Evolutionary conservation across 1,139 yeast species (phyloP).

Genomic region (Petasospora rhodanensis): DNA sequence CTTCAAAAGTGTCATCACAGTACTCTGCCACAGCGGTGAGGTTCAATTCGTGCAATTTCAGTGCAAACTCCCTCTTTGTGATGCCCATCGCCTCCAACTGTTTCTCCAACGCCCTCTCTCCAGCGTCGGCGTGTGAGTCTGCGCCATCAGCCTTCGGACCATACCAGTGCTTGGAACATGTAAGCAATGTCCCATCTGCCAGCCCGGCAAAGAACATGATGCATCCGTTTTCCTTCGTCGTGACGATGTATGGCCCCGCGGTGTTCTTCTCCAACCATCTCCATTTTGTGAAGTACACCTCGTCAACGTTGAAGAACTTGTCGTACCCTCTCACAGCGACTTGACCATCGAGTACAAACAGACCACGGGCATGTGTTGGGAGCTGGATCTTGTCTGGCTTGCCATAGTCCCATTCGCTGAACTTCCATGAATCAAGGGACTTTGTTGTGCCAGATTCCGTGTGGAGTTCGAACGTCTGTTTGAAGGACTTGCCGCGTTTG

Average conservation of each 20-base stretch:
- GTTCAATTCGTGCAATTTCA: slow-evolving; percentile 43
- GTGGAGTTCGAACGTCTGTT: slow-evolving; percentile 29
- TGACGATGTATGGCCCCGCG: slow-evolving; percentile 72
- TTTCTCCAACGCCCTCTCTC: slow-evolving; percentile 50
- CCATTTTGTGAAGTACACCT: slow-evolving; percentile 51
- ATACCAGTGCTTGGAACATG: slow-evolving; percentile 87
- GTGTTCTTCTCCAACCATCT: slow-evolving; percentile 43
- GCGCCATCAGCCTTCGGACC: slow-evolving; percentile 55
- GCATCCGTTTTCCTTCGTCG: slow-evolving; percentile 92
- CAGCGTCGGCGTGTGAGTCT: slow-evolving; percentile 73
- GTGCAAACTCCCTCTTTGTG: slow-evolving; percentile 49
- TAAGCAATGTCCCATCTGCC: slow-evolving; percentile 65
- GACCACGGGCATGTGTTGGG: slow-evolving; percentile 80
- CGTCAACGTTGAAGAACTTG: slow-evolving; percentile 84
- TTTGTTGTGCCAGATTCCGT: slow-evolving; percentile 23
- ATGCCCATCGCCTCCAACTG: slow-evolving; percentile 46
- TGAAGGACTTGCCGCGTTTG: slow-evolving; percentile 35
- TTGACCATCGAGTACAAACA: slow-evolving; percentile 54
- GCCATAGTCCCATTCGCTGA: slow-evolving; percentile 84
- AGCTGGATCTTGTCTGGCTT: slow-evolving; percentile 42
- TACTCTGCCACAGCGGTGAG: slow-evolving; percentile 88
- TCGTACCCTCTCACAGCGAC: slow-evolving; percentile 88
- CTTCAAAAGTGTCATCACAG: slow-evolving; percentile 93
- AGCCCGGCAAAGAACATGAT: slow-evolving; percentile 80
- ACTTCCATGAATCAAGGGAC: slow-evolving; percentile 60